phyloP scores from a whole-genome alignment of 2,329 filamentous ascomycete genomes.

The Tolypocladium album region DNA sequence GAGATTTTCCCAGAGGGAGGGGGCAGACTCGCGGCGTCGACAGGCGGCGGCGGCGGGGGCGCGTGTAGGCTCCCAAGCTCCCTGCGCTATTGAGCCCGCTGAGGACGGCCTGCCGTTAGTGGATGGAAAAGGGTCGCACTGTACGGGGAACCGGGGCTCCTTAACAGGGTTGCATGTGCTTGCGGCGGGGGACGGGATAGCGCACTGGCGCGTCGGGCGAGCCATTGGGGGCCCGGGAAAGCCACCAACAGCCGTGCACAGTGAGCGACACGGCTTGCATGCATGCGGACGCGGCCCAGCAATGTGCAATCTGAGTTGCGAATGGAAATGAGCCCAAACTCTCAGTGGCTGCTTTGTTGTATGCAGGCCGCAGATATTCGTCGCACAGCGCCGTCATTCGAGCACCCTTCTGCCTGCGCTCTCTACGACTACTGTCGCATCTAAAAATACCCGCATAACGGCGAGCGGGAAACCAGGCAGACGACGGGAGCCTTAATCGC shows the following conservation, averaged over 20 bases:
- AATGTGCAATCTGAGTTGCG: background rate
- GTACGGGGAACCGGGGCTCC: background rate
- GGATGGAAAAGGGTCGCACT: background rate
- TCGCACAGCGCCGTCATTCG: background rate
- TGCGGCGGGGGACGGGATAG: background rate
- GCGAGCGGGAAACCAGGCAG: background rate
- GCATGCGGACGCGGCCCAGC: background rate
- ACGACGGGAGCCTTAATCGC: background rate
- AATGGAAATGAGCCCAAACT: background rate
- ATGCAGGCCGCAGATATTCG: no score
- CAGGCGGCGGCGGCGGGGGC: background rate
- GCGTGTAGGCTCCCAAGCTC: background rate
- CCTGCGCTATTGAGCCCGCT: background rate
- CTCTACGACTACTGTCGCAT: background rate
- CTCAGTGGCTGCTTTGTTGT: background rate
- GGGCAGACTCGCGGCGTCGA: background rate
- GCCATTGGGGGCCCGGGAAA: background rate
- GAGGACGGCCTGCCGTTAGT: background rate
- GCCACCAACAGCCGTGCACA: background rate
- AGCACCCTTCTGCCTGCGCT: background rate
- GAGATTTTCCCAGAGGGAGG: slow-evolving; percentile 2
- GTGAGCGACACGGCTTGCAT: background rate
- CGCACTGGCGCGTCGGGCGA: background rate
- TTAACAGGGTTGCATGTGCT: background rate
- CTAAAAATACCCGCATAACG: background rate